A percentile compares a stretch with the other conserved stretches of the same genome.
Conservation (phyloP, 352 stramenopile species). For the Globisporangium mamillatum region DNA sequence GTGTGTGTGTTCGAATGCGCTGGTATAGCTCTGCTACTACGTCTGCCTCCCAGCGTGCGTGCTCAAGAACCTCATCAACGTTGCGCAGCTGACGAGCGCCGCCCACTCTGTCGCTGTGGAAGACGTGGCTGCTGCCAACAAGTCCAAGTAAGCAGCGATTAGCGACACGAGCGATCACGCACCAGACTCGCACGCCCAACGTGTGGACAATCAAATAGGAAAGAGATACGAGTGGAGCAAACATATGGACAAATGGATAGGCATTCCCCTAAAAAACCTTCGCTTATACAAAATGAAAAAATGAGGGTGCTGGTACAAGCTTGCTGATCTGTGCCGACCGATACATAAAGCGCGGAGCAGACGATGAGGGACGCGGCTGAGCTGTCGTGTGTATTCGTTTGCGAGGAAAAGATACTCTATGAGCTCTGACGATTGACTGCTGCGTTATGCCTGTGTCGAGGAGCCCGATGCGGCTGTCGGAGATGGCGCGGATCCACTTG, state of each 20-base stretch:
- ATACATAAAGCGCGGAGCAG: neutral
- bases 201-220: neutral
- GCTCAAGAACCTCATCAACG: conserved; percentile 93
- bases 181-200: no score
- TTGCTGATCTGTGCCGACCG: neutral
- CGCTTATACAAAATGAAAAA: conserved; percentile 9
- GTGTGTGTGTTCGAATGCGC: neutral
- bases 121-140: conserved; percentile 52
- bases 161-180: neutral
- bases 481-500: conserved; percentile 2
- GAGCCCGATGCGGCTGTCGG: neutral
- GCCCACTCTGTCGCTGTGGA: conserved; percentile 74
- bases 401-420: conserved; percentile 1
- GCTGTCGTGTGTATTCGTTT: neutral
- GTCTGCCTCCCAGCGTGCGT: conserved; percentile 88
- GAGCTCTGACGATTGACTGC: neutral
- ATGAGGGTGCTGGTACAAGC: neutral
- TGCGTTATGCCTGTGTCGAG: neutral
- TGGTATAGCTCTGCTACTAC: conserved; percentile 73
- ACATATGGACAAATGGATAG: neutral
- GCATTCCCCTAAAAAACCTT: neutral
- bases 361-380: neutral
- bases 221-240: neutral
- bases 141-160: conserved; percentile 37
- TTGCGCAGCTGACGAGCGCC: conserved; percentile 88